Evolutionary conservation across 2,329 filamentous ascomycete genomes (phyloP), one percentile per base, ranked within the genome.

Genomic region (Arachnopeziza araneosa): DNA sequence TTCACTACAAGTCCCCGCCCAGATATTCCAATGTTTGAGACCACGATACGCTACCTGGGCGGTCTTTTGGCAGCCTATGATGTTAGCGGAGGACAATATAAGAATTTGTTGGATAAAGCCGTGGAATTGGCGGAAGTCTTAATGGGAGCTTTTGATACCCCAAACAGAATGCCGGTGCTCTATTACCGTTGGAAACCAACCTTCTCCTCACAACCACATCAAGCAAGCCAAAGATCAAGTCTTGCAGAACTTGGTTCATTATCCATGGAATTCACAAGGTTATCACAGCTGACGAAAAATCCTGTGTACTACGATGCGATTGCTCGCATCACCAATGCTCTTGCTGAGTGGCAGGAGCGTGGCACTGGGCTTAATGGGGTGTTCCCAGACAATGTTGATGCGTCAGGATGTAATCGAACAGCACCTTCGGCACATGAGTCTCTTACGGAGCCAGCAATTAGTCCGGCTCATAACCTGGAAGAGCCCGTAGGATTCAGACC

Each of bases 11-110:
- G 84, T 26, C 74, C 78, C 17, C 79, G 86, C 54, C 72, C 75
- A 48, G 83, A 89, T 54, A 95, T 97, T 52, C 92, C 91, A n/a
- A 81, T 96, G 8, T 97, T 97, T 68, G 93, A 97, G 75, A 96
- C 92, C 0, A 90, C 87, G 12, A 97, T 98, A 70, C 85, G 93
- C 56, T 96, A 97, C 69, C 80, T 98, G 4, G 93, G 93, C 32
- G 93, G 93, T 1, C 77, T 98, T 51, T 71, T 97, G 50, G 86
- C 86, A 49, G 93, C 93, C 7, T 97, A 93, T 72, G 93, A 98
- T 75, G 80, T 97, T 59, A 93, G 89, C 56, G 88, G 83, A 21
- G 85, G 83, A 7, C 78, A 79, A 63, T 88, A 96, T 68, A 75
- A 80, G 22, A 78, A 88, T 24, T 79, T 91, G 22, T 76, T 91